These are phyloP conservation scores for Cladophialophora yegresii DNA, from an alignment of 2,329 filamentous ascomycete species.

Conservation along the genomic window DNA sequence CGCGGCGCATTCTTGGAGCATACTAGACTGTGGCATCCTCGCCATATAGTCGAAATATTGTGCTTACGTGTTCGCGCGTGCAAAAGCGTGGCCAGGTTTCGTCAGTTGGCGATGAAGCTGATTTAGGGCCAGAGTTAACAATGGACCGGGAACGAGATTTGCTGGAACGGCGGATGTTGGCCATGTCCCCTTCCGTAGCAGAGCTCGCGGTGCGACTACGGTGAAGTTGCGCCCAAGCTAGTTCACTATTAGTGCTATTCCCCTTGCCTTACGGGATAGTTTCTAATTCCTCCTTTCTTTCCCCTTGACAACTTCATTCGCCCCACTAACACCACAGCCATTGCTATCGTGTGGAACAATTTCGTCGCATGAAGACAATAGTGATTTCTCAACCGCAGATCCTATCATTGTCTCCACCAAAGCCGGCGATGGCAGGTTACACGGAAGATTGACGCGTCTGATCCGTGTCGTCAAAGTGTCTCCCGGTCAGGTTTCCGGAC, in stretches of 20 bases:
- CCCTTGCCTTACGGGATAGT: background rate
- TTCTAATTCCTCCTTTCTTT: background rate
- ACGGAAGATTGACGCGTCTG: background rate
- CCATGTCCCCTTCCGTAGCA: background rate
- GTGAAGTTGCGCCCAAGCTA: too few species aligned
- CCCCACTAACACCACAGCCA: background rate
- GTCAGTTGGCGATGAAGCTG: background rate
- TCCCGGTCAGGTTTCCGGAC: conserved; percentile 8
- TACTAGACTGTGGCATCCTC: background rate
- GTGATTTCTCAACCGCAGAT: background rate
- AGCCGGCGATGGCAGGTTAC: conserved; percentile 1
- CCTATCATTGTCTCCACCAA: background rate
- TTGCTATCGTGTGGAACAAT: background rate
- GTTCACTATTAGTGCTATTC: background rate
- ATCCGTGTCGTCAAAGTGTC: conserved; percentile 4
- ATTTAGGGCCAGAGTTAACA: too few species aligned
- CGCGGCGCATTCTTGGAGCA: background rate
- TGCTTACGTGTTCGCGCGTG: background rate
- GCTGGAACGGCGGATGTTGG: too few species aligned
- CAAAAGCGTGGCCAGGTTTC: too few species aligned
- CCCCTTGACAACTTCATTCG: background rate
- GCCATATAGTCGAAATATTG: background rate
- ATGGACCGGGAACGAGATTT: too few species aligned
- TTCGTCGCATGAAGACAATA: background rate
- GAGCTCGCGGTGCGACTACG: too few species aligned